Conservation (phyloP, 2,329 filamentous ascomycete genomes). For the Aspergillus sp. region DNA sequence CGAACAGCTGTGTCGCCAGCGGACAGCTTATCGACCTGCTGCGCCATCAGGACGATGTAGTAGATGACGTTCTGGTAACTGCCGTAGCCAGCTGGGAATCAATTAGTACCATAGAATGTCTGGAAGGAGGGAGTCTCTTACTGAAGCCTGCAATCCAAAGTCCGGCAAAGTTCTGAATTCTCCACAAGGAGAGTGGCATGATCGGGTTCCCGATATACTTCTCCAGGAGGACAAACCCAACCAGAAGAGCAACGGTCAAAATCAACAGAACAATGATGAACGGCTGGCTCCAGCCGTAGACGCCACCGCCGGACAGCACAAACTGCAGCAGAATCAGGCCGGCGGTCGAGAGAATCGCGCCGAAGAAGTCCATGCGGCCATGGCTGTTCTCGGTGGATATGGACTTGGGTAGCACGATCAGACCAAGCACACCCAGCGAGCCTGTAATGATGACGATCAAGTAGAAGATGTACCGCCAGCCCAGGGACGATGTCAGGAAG, state of each 20-base stretch:
- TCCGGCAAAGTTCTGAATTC: constrained; percentile 46
- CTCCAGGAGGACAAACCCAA: constrained; percentile 40
- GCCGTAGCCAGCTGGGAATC: constrained; percentile 37
- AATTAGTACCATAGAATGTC: not conserved
- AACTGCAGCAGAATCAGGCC: constrained; percentile 47
- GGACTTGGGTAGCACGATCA: constrained; percentile 40
- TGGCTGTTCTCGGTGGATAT: constrained; percentile 29
- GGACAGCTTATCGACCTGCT: constrained; percentile 39
- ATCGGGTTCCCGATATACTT: constrained; percentile 47
- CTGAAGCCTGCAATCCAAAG: constrained; percentile 47
- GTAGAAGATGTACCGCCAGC: constrained; percentile 42
- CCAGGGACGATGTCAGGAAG: constrained; percentile 39
- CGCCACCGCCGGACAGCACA: constrained; percentile 45
- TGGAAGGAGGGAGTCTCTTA: constrained; percentile 21
- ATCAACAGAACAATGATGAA: constrained; percentile 47
- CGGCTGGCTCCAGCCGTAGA: constrained; percentile 47
- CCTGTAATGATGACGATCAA: constrained; percentile 35
- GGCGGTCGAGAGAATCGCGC: constrained; percentile 42
- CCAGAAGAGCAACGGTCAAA: constrained; percentile 38
- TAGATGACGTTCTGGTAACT: constrained; percentile 45
- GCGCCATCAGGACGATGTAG: constrained; percentile 43
- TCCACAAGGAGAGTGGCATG: constrained; percentile 49
- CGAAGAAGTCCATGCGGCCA: constrained; percentile 42
- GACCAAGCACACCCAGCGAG: constrained; percentile 28
- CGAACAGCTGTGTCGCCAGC: constrained; percentile 41